Base-by-base conservation (phyloP, 169 alveolate genomes). In the Theileria annulata region DNA sequence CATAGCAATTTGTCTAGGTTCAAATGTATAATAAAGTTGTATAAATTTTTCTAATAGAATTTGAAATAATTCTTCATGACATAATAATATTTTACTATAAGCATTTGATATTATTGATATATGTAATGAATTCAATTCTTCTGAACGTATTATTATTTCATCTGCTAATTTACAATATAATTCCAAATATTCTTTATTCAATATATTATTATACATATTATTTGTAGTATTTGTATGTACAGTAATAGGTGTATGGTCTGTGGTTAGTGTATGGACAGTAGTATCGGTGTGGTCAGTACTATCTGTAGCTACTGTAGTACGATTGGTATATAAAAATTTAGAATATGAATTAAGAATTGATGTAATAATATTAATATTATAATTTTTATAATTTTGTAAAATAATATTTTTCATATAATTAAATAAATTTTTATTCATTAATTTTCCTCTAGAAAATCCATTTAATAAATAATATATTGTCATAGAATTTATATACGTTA, bases 1-100 rank as follows among this genome's bases (percentile, higher is more conserved):
- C 90, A 84, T 84, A 6, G 90, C 80, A 12, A 72, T 67, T 27
- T 84, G 90, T 23, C 90, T 71, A 47, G 80, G 68, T 21, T 42
- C 75, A 49, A 59, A 81, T 9, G 48, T 23, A 3, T 23, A 56
- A 71, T 8, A 63, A 58, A 19, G 54, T 54, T 28, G 54, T 37
- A 19, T 31, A 71, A 56, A 82, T 37, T 21, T 51, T 48, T 19
- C 63, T 79, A 67, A 42, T 85, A 82, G 49, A 6, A 76, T 72
- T 60, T 47, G 47, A 4, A 84, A 59, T 31, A 84, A 49, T 8
- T 51, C 48, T 37, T 84, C 87, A 48, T 84, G 90, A 64, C 75
- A 77, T 15, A 84, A 27, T 21, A 62, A 72, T 31, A 71, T 37
- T 85, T 49, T 84, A 6, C 81, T 75, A 27, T 75, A 84, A 0